Evolutionary conservation across 192 early-diverging fungal genomes (phyloP), one percentile per base, ranked within the genome.

Genomic region (Coemansia sp.): DNA sequence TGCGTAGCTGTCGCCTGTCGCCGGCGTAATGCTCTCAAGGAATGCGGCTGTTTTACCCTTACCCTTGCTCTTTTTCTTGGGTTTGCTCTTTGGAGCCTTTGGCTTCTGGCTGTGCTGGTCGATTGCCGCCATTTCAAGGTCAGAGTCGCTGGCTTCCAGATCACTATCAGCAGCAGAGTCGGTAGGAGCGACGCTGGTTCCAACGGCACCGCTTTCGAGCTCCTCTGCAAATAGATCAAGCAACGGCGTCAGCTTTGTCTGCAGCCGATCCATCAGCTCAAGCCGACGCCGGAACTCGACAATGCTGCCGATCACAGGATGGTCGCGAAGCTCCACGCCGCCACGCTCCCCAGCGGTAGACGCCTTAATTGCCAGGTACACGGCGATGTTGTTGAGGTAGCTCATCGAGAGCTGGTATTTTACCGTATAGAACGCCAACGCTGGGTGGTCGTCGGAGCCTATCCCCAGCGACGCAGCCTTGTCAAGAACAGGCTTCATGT

Each of bases 341-440:
- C 63, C 77, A 49, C 52, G 85, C 69, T 75, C 67, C 82, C 80
- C 66, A 77, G 84, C 53, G 85, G 81, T 64, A 53, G 81, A 83
- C 9, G 72, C 81, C 86, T 91, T 86, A 66, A 94, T 62, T 2
- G 87, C 87, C 61, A 98, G 83, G 69, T 94, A 95, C 65, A 95
- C 96, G 7, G 94, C 87, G 64, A 96, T 86, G 72, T 98, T 98
- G 68, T 90, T 92, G 64, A 96, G 75, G 66, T 95, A 96, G 64
- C 88, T 88, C 72, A 90, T 84, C 24, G 92, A 56, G 59, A 79
- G 71, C 73, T 85, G 84, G 69, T 82, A 78, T 64, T 72, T 68
- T 46, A 77, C 73, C 44, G 74, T 64, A 60, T 71, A 75, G 39
- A 85, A 78, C 18, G 80, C 77, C 53, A 83, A 69, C 35, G 80